Evolutionary conservation across 352 stramenopile species (phyloP).

Genomic region (Pythium pyrilobum): DNA sequence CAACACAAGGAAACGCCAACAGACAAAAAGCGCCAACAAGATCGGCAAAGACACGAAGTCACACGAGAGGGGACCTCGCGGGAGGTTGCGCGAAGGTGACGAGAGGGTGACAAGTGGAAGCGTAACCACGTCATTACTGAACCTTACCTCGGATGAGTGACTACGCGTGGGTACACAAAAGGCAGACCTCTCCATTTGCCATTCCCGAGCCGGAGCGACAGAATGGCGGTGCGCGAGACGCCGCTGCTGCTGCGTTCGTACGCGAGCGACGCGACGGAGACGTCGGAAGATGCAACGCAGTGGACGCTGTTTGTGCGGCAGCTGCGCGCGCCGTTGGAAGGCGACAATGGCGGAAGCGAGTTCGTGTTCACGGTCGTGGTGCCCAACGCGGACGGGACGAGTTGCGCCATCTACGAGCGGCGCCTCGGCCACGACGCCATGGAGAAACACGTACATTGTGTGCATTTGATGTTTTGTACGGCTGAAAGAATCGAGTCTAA

Average conservation of each 20-base stretch:
- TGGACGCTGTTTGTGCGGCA: slow-evolving; percentile 49
- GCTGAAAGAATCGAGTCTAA: too few species aligned
- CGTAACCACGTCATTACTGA: slow-evolving; percentile 5
- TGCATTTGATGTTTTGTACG: too few species aligned
- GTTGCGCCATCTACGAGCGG: slow-evolving; percentile 27
- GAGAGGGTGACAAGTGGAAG: neutral
- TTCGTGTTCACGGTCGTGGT: slow-evolving; percentile 37
- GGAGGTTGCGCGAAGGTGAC: slow-evolving; percentile 16
- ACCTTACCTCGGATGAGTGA: neutral
- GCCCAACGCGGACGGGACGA: neutral
- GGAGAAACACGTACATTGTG: slow-evolving; percentile 25
- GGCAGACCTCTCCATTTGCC: neutral
- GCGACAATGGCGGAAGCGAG: neutral
- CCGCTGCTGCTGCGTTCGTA: slow-evolving; percentile 27
- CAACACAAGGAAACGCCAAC: neutral
- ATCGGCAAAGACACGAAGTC: slow-evolving; percentile 12
- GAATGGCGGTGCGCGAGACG: too few species aligned
- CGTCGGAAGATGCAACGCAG: neutral
- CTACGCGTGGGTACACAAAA: slow-evolving; percentile 1
- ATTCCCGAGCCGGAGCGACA: too few species aligned
- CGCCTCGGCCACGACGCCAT: slow-evolving; percentile 25
- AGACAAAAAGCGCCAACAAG: neutral
- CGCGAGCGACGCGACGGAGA: slow-evolving; percentile 12
- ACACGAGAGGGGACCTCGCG: slow-evolving; percentile 1
- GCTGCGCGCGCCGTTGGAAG: neutral